Evolutionary conservation across 2,329 filamentous ascomycete species (phyloP).

Genomic region (Tetracladium maxilliforme): DNA sequence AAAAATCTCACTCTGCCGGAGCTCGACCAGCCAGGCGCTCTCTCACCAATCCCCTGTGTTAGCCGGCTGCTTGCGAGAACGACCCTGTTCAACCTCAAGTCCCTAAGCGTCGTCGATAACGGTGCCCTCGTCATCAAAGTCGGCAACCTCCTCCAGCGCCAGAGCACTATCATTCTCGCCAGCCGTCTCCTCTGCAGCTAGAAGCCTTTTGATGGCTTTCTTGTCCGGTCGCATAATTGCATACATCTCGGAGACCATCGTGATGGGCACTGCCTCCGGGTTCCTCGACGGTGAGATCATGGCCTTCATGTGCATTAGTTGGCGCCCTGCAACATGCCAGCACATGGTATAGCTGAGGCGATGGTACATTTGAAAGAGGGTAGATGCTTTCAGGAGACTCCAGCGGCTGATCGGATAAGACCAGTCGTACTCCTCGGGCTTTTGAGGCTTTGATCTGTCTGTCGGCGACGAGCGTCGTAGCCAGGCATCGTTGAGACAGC

Average conservation of each 20-base stretch:
- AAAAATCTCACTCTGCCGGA: too few species aligned
- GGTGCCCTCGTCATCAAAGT: constrained; percentile 2
- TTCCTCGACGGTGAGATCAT: neutral
- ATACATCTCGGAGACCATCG: constrained; percentile 7
- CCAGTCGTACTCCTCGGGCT: constrained; percentile 3
- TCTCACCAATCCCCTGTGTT: too few species aligned
- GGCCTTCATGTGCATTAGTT: constrained; percentile 12
- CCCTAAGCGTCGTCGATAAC: too few species aligned
- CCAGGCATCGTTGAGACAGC: constrained; percentile 7
- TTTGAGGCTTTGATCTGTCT: constrained; percentile 6
- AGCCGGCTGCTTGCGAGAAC: too few species aligned
- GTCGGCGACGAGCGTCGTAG: constrained; percentile 9
- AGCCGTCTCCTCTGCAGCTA: constrained; percentile 1
- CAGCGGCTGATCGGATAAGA: constrained; percentile 16
- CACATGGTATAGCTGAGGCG: constrained; percentile 4
- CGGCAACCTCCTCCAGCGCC: constrained; percentile 1
- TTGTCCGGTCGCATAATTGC: constrained; percentile 7
- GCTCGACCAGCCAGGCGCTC: too few species aligned
- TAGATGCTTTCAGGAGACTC: constrained; percentile 28
- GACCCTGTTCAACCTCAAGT: too few species aligned
- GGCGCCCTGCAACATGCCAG: constrained; percentile 14
- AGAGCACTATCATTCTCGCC: neutral
- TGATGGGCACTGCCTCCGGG: constrained; percentile 1
- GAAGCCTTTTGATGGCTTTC: constrained; percentile 4
- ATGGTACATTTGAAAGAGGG: constrained; percentile 9